Evolutionary conservation across 805 yeast species (phyloP).

Genomic region (Wickerhamiella qilinensis): DNA sequence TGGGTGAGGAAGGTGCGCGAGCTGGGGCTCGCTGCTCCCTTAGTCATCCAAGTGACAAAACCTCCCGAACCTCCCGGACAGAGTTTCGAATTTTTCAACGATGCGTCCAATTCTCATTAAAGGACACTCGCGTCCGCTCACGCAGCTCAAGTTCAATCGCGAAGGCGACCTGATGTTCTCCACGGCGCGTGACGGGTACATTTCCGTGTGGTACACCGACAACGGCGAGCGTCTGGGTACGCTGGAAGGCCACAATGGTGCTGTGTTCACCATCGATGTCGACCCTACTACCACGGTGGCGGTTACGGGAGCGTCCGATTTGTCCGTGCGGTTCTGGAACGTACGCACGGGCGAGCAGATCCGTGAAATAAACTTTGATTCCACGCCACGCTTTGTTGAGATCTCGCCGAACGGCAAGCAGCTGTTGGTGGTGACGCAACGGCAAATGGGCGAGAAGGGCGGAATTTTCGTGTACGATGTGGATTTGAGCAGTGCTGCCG

Average conservation of each 20-base stretch:
- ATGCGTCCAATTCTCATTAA: slow-evolving; percentile 27
- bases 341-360: slow-evolving; percentile 63
- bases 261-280: slow-evolving; percentile 87
- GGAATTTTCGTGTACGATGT: slow-evolving; percentile 53
- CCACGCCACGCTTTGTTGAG: slow-evolving; percentile 86
- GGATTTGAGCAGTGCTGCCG: slow-evolving; percentile 30
- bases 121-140: slow-evolving; percentile 96
- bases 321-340: slow-evolving; percentile 70
- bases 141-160: slow-evolving; percentile 87
- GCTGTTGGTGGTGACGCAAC: slow-evolving; percentile 68
- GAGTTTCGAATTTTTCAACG: not conserved
- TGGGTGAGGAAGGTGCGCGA: too few relatives aligned
- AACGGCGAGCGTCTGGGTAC: slow-evolving; percentile 97
- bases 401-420: slow-evolving; percentile 57
- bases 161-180: slow-evolving; percentile 92
- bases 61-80: too few relatives aligned
- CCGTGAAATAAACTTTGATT: slow-evolving; percentile 53
- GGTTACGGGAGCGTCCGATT: slow-evolving; percentile 85
- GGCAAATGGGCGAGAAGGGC: slow-evolving; percentile 82
- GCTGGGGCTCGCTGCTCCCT: too few relatives aligned
- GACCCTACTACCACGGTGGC: slow-evolving; percentile 51
- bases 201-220: slow-evolving; percentile 83
- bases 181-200: slow-evolving; percentile 72
- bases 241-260: slow-evolving; percentile 75
- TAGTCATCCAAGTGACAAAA: too few relatives aligned